Percentiles rank a stretch among this genome's conserved stretches.
These are phyloP conservation scores for Mycena leptocephala DNA, from an alignment of 768 basidiomycete genomes.

Conservation along the genomic window DNA sequence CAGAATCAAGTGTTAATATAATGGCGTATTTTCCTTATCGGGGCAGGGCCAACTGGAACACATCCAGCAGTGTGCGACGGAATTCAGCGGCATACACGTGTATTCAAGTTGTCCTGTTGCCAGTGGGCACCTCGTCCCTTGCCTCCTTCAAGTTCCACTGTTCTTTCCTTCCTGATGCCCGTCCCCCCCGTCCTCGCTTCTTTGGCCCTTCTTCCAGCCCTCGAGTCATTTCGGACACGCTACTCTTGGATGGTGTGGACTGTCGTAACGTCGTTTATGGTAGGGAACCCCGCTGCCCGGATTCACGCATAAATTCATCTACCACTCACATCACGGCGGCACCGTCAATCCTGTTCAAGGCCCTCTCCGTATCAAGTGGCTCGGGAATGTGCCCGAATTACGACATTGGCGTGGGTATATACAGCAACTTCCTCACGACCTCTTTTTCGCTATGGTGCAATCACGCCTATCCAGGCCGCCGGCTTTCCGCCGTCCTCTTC, in stretches of 20 bases:
- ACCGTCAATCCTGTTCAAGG: background rate
- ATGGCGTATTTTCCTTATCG: no score
- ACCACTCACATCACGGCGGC: background rate
- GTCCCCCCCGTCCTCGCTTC: background rate
- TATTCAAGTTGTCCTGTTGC: no score
- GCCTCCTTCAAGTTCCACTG: no score
- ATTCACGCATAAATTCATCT: no score
- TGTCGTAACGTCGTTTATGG: no score
- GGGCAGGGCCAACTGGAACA: no score
- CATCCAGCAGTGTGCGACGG: no score
- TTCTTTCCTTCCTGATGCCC: no score
- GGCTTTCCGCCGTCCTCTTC: constrained; percentile 15
- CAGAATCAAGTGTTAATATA: no score
- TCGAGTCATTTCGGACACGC: background rate
- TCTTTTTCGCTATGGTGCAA: constrained; percentile 7
- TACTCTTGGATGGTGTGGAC: background rate
- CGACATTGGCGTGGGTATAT: background rate
- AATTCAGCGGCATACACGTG: no score
- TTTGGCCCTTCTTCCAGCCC: background rate
- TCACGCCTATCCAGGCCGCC: constrained; percentile 2
- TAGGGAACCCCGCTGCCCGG: no score
- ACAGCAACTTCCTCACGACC: constrained; percentile 17
- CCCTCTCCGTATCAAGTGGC: background rate
- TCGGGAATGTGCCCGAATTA: background rate
- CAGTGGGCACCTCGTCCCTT: no score